Evolutionary conservation across 2,329 filamentous ascomycete genomes (phyloP), one percentile per base, ranked within the genome.

Genomic region (Colletotrichum sp.): DNA sequence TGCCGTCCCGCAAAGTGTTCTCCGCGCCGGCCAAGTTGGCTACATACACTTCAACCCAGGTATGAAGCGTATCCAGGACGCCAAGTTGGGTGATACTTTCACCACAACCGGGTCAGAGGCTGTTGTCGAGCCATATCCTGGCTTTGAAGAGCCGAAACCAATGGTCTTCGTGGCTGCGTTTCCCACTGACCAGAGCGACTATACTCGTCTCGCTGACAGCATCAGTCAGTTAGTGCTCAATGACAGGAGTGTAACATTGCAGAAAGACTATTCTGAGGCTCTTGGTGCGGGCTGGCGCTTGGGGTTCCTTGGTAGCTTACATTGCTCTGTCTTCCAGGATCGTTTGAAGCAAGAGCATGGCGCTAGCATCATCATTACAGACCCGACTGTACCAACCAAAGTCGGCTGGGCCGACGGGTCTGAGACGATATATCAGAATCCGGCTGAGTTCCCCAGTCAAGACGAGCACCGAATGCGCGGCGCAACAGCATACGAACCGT

Each of bases 101-200:
- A 99, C 97, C 1, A 94, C 91, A 3, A 90, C 96, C 5, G 96
- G 95, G 3, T 92, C 88, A 26, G 95, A 98, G 85, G 91, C 92
- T 75, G 81, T 90, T 1, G 96, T 99, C 3, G 90, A 96, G 83
- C 93, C 95, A 15, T 93, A 96, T 70, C 95, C 96, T 0, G 97
- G 96, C 4, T 99, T 99, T 77, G 96, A 98, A 82, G 97, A 99
- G 84, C 96, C 97, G 2, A 98, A 99, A 84, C 94, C 96, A 8
- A 99, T 99, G 97, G 97, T 99, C 6, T 99, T 99, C 80, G 97
- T 99, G 6, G 96, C 96, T 1, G 97, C 97, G 0, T 99, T 98
- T 80, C 97, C 97, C 1, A 96, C 96, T 0, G 96, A 99, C 81
- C 96, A 98, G 79, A 89, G 93, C 80, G 95, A 98, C 83, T 96